These are phyloP conservation scores for Neopestalotiopsis clavispora DNA, from an alignment of 2,329 filamentous ascomycete species.

Conservation along the genomic window DNA sequence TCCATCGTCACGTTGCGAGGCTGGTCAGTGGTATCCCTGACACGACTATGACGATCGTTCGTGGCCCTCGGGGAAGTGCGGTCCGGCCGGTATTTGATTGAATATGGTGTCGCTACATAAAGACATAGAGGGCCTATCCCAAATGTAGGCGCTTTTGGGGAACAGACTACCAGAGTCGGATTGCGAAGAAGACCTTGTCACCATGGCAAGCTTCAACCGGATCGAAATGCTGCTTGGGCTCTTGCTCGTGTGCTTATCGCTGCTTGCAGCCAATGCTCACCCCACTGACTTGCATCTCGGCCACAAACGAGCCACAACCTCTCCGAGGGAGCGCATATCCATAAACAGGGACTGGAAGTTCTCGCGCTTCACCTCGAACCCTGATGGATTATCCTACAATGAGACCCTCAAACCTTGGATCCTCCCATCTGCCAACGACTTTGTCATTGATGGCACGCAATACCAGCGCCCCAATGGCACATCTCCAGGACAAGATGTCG, in stretches of 20 bases:
- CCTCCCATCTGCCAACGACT: slow-evolving; percentile 36
- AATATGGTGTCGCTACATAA: neutral
- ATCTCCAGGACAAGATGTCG: slow-evolving; percentile 30
- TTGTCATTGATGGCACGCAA: slow-evolving; percentile 32
- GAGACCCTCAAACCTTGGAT: slow-evolving; percentile 37
- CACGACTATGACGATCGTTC: neutral
- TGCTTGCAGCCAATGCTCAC: neutral
- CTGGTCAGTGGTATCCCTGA: neutral
- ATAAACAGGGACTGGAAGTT: slow-evolving; percentile 41
- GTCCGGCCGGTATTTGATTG: neutral
- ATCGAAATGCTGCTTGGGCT: neutral
- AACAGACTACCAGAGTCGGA: neutral
- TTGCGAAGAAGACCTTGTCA: neutral
- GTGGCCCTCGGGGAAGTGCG: neutral
- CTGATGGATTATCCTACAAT: slow-evolving; percentile 39
- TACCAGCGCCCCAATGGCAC: slow-evolving; percentile 28
- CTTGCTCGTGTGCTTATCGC: neutral
- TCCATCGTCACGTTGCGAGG: neutral
- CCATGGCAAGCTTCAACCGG: neutral
- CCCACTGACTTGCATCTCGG: neutral
- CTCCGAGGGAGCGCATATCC: slow-evolving; percentile 36
- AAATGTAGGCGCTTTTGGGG: neutral
- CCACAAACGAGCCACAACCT: neutral
- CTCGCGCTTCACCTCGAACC: slow-evolving; percentile 37
- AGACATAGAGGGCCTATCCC: neutral